A percentile compares a stretch with the other conserved stretches of the same genome.
These are phyloP conservation scores for Gonium pectorale DNA, from an alignment of 139 green algal species.

Conservation along the genomic window DNA sequence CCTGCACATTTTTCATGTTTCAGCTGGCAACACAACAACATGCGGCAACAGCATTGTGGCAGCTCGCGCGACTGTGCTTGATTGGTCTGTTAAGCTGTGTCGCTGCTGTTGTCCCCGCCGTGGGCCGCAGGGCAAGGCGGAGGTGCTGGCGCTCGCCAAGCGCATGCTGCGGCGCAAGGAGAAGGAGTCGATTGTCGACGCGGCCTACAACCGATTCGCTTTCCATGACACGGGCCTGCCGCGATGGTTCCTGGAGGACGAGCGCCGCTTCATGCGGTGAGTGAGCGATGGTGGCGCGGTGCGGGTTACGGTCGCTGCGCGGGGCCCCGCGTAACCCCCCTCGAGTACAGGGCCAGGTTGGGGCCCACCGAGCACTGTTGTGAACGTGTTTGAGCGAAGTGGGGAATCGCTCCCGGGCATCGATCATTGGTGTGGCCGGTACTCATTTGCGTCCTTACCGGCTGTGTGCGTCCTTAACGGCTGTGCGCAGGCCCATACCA, in stretches of 20 bases:
- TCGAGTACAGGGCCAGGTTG: too few relatives aligned
- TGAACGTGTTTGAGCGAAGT: too few relatives aligned
- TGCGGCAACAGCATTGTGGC: too few relatives aligned
- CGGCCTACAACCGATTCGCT: conserved; percentile 91
- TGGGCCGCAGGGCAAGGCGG: conserved; percentile 67
- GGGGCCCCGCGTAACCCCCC: too few relatives aligned
- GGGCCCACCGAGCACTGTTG: too few relatives aligned
- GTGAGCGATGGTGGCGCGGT: background rate
- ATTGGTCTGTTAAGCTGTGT: background rate
- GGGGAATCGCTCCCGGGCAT: too few relatives aligned
- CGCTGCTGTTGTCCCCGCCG: background rate
- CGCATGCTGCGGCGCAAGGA: conserved; percentile 86
- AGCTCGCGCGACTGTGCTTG: too few relatives aligned
- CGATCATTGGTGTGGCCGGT: too few relatives aligned
- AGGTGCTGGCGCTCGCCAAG: conserved; percentile 89
- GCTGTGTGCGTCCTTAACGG: too few relatives aligned
- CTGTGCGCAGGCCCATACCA: conserved; percentile 59
- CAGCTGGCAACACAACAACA: background rate
- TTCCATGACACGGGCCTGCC: conserved; percentile 89
- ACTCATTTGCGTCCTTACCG: too few relatives aligned
- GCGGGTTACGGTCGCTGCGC: background rate
- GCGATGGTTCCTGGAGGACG: conserved; percentile 93
- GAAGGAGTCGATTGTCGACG: conserved; percentile 92
- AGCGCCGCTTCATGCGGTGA: conserved; percentile 84
- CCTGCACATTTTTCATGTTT: too few relatives aligned